These are phyloP conservation scores for Reutealis trisperma DNA, from an alignment of 345 rosid genomes.

Conservation along the genomic window DNA sequence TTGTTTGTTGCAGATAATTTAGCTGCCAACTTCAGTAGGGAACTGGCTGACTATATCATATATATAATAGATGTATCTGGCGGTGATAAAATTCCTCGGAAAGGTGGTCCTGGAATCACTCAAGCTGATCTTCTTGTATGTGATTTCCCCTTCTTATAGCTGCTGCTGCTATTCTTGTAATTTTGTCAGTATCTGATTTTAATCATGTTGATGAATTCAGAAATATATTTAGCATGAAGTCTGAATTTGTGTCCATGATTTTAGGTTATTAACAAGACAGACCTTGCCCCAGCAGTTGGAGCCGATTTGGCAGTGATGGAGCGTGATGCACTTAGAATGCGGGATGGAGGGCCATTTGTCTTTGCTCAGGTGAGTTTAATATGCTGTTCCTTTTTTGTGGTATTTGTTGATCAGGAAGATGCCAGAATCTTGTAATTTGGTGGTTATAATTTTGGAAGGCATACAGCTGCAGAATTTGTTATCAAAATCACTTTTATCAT, in stretches of 20 bases:
- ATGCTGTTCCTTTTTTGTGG: not conserved
- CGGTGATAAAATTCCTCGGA: constrained; percentile 94
- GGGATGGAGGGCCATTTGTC: constrained; percentile 95
- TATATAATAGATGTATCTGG: constrained; percentile 93
- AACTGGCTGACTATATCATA: constrained; percentile 89
- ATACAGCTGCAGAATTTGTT: not conserved
- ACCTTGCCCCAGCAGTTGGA: constrained; percentile 87
- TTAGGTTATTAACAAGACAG: constrained; percentile 94
- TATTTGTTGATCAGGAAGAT: not conserved
- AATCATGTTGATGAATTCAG: not conserved
- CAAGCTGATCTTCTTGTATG: constrained; percentile 92
- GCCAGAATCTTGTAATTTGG: not conserved
- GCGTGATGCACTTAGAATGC: constrained; percentile 85
- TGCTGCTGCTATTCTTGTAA: not conserved
- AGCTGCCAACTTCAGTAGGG: constrained; percentile 97
- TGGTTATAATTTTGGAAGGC: not conserved
- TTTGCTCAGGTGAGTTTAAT: constrained; percentile 74
- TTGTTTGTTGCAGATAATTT: constrained; percentile 67
- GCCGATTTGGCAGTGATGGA: constrained; percentile 89
- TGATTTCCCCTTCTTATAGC: not conserved
- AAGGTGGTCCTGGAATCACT: constrained; percentile 98
- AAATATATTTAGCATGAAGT: constrained; percentile 2
- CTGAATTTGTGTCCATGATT: constrained; percentile 1
- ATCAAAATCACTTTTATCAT: not conserved
- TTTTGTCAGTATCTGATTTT: not conserved